Conservation (phyloP, 768 basidiomycete species). For the Boletus speciosus region DNA sequence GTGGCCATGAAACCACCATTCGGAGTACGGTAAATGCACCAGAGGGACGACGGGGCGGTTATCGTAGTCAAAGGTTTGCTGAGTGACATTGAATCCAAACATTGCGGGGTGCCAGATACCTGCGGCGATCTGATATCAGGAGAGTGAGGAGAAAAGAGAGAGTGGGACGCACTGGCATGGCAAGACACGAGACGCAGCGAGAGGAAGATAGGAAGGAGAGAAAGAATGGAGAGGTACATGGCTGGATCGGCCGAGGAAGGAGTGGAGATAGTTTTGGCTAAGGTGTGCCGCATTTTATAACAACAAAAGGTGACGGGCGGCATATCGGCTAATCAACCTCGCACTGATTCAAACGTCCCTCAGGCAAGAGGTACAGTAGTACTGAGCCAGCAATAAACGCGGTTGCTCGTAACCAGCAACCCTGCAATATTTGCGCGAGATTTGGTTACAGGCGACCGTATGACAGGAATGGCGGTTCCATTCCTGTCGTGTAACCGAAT, state of each 20-base stretch:
- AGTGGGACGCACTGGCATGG: slow-evolving; percentile 17
- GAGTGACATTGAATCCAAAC: slow-evolving; percentile 61
- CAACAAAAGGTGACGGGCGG: too few relatives aligned
- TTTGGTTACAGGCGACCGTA: too few relatives aligned
- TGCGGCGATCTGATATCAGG: slow-evolving; percentile 14
- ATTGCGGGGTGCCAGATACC: slow-evolving; percentile 58
- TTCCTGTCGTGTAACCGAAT: too few relatives aligned
- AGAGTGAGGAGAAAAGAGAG: too few relatives aligned
- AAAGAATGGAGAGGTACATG: not conserved
- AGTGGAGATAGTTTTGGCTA: too few relatives aligned
- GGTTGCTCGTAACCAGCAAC: too few relatives aligned
- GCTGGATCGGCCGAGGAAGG: slow-evolving; percentile 17
- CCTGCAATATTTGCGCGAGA: too few relatives aligned
- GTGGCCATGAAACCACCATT: slow-evolving; percentile 59
- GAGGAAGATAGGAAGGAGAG: not conserved
- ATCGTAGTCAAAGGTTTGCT: slow-evolving; percentile 24
- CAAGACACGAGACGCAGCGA: slow-evolving; percentile 7
- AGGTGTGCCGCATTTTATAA: not conserved
- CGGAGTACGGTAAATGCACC: not conserved
- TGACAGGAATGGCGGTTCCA: too few relatives aligned
- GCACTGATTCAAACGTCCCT: too few relatives aligned
- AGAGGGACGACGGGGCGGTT: slow-evolving; percentile 26
- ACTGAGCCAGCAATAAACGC: too few relatives aligned
- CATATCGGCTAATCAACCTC: too few relatives aligned
- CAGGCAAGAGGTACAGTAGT: too few relatives aligned